phyloP scores from a whole-genome alignment of 108 stramenopile genomes.

The Mayamaea pseudoterrestris region DNA sequence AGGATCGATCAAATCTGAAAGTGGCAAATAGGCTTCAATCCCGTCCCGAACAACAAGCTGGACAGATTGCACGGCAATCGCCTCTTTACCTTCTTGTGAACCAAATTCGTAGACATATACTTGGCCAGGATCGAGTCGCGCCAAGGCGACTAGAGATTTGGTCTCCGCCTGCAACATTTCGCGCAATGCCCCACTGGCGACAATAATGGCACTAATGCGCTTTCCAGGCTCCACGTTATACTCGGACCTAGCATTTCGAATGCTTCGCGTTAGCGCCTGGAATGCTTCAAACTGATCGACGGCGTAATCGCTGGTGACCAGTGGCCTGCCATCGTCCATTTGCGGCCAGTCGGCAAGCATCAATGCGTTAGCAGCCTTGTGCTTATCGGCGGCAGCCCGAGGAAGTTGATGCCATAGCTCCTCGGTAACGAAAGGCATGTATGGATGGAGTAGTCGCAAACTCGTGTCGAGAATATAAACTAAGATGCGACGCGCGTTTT shows the following conservation, averaged over 20 bases:
- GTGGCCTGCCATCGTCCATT: conserved; percentile 50
- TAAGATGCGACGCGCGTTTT: conserved; percentile 74
- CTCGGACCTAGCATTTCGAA: conserved; percentile 84
- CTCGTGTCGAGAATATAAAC: conserved; percentile 91
- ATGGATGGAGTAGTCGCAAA: conserved; percentile 91
- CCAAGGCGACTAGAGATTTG: conserved; percentile 65
- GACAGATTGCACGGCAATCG: conserved; percentile 37
- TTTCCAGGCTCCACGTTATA: conserved; percentile 85
- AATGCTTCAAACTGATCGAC: conserved; percentile 67
- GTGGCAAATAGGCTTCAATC: conserved; percentile 78
- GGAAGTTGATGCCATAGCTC: conserved; percentile 94
- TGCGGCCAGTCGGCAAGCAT: conserved; percentile 86
- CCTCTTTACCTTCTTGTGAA: conserved; percentile 56
- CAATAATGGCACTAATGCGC: conserved; percentile 64
- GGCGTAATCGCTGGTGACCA: conserved; percentile 52
- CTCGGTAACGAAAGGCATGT: conserved; percentile 98
- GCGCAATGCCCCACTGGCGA: conserved; percentile 46
- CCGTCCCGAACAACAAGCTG: conserved; percentile 79
- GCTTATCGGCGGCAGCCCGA: conserved; percentile 26
- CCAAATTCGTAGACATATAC: conserved; percentile 46
- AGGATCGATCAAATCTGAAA: conserved; percentile 72
- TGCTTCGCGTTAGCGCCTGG: conserved; percentile 78
- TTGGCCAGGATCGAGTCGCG: conserved; percentile 67
- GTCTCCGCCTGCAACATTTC: conserved; percentile 52
- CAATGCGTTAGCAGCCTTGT: conserved; percentile 52